Evolutionary conservation across 352 stramenopile species (phyloP), one percentile per base, ranked within the genome.

Genomic region (Blastocystis sp.): DNA sequence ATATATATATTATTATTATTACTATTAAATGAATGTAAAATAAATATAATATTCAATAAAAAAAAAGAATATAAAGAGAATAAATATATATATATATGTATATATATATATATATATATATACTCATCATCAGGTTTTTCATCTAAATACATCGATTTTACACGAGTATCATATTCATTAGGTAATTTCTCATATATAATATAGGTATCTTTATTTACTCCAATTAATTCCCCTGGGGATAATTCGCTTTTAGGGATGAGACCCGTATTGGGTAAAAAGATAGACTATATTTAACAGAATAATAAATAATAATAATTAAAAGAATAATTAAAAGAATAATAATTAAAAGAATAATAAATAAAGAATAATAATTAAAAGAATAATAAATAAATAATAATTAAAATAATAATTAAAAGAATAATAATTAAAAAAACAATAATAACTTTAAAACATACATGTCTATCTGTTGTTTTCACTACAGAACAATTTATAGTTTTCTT

Each of bases 141-240:
- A 33, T 82, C 75, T 36, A 92, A 78, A 68, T 95, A 85, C 86
- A 95, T 95, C 4, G 88, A 86, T 74, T 95, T 94, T 9, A 96
- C 88, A 30, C 90, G 74, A 36, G 81, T 93, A 71, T 97, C 90
- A 71, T 95, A 96, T 76, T 97, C 90, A 16, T 82, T 82, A 0
- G 90, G 90, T 2, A 97, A 75, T 75, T 95, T 95, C 73, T 96
- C 88, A 21, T 96, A 65, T 65, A 96, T 94, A 11, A 98, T 74
- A 64, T 96, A 96, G 21, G 80, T 93, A 72, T 98, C 91, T 73
- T 98, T 98, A 74, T 98, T 98, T 10, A 87, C 94, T 32, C 89
- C 91, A 1, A 98, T 86, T 6, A 98, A 70, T 66, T 98, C 91
- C 46, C 88, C 91, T 0, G 91, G 89, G 56, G 83, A 83, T 19